Evolutionary conservation across 345 rosid species (phyloP).

Genomic region (Corymbia maculata): DNA sequence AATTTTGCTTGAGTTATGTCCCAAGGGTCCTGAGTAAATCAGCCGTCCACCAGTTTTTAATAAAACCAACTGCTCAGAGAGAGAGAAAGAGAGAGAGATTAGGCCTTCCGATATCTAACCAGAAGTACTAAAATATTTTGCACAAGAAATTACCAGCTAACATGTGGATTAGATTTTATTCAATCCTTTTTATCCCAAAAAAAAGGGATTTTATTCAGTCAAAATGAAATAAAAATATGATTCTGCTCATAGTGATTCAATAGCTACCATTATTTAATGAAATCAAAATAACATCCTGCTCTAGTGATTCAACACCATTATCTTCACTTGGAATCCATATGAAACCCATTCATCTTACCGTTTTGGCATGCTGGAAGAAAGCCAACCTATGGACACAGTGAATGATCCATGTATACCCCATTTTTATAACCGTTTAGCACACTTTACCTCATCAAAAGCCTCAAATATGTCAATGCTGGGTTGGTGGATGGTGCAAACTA

Average conservation of each 20-base stretch:
- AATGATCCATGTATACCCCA: too few relatives aligned
- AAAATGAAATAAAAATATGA: neutral
- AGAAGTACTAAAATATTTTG: neutral
- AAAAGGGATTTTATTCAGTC: neutral
- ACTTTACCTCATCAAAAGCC: conserved; percentile 69
- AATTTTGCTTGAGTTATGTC: conserved; percentile 42
- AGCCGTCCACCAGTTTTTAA: conserved; percentile 64
- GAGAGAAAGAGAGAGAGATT: neutral
- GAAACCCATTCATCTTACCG: neutral
- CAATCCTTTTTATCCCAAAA: too few relatives aligned
- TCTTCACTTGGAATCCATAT: neutral
- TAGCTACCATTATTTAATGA: neutral
- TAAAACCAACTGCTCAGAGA: conserved; percentile 41
- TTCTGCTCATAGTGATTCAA: neutral
- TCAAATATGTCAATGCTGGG: conserved; percentile 85
- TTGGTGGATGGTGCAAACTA: conserved; percentile 81
- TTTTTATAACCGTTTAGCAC: neutral
- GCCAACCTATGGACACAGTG: neutral
- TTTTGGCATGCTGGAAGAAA: neutral
- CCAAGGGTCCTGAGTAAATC: conserved; percentile 65
- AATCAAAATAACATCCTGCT: neutral
- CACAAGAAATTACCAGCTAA: neutral
- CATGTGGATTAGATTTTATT: neutral
- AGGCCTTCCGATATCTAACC: neutral
- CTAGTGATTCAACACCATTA: neutral